Evolutionary conservation across 2,329 filamentous ascomycete species (phyloP).

Genomic region (Curvularia sp.): DNA sequence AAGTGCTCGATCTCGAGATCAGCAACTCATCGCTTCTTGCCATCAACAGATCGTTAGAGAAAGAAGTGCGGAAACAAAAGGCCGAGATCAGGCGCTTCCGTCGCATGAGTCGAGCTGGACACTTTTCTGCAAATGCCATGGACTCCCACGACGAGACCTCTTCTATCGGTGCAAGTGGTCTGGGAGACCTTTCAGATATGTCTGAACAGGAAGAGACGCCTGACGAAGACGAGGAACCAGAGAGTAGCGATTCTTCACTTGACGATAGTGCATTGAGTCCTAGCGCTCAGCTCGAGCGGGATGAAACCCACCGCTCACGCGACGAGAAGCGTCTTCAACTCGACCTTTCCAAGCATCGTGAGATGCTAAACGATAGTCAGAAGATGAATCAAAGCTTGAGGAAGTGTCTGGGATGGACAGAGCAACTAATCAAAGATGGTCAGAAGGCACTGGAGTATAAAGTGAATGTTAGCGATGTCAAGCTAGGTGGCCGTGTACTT

Average conservation of each 20-base stretch:
- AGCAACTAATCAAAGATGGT: slow-evolving; percentile 87
- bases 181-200: slow-evolving; percentile 49
- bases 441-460: slow-evolving; percentile 85
- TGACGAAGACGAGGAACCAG: slow-evolving; percentile 55
- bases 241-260: slow-evolving; percentile 58
- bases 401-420: slow-evolving; percentile 86
- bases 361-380: slow-evolving; percentile 86
- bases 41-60: slow-evolving; percentile 91
- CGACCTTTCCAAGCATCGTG: slow-evolving; percentile 87
- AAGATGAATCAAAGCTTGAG: slow-evolving; percentile 96
- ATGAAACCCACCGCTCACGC: slow-evolving; percentile 65
- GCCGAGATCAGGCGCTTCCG: slow-evolving; percentile 85
- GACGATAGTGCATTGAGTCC: slow-evolving; percentile 59
- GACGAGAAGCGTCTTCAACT: slow-evolving; percentile 85
- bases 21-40: slow-evolving; percentile 93
- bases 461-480: slow-evolving; percentile 79
- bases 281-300: slow-evolving; percentile 52
- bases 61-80: slow-evolving; percentile 89
- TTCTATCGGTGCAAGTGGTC: slow-evolving; percentile 42
- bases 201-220: slow-evolving; percentile 45
- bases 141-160: slow-evolving; percentile 57
- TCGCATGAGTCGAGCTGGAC: slow-evolving; percentile 82
- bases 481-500: slow-evolving; percentile 81
- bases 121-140: slow-evolving; percentile 67
- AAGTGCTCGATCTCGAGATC: slow-evolving; percentile 95